Percentiles rank a stretch among this genome's conserved stretches.
phyloP scores from a whole-genome alignment of 345 rosid genomes.

The Anacardium occidentale region DNA sequence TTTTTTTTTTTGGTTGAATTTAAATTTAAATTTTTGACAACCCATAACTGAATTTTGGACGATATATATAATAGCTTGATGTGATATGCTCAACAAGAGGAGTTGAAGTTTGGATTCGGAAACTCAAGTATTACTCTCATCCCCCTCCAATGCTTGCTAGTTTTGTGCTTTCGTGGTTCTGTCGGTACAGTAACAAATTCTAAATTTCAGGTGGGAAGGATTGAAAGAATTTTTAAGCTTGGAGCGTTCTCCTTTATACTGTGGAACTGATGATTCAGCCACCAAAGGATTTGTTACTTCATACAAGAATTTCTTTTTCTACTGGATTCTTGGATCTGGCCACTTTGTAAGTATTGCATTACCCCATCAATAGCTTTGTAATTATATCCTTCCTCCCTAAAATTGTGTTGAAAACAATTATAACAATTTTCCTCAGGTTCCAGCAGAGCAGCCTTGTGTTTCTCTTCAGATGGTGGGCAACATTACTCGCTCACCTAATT shows the following conservation, averaged over 20 bases:
- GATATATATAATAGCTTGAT: constrained; percentile 33
- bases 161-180: not conserved
- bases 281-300: constrained; percentile 34
- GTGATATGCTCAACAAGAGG: constrained; percentile 46
- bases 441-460: constrained; percentile 42
- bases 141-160: not conserved
- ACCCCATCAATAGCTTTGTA: not conserved
- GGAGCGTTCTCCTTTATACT: constrained; percentile 32
- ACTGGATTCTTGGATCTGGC: constrained; percentile 48
- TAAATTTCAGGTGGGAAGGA: constrained; percentile 35
- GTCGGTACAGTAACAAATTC: not conserved
- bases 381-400: no score
- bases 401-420: no score
- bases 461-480: constrained; percentile 42
- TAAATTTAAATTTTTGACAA: not conserved
- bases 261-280: constrained; percentile 22
- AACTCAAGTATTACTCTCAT: constrained; percentile 30
- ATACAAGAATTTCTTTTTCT: constrained; percentile 33
- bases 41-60: not conserved
- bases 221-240: constrained; percentile 21
- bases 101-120: constrained; percentile 43
- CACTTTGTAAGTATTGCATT: constrained; percentile 33
- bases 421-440: constrained; percentile 34
- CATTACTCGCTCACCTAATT: constrained; percentile 35
- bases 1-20: no score